Evolutionary conservation across 2,329 filamentous ascomycete species (phyloP), one percentile per base, ranked within the genome.

Genomic region (Ampelomyces quisqualis): DNA sequence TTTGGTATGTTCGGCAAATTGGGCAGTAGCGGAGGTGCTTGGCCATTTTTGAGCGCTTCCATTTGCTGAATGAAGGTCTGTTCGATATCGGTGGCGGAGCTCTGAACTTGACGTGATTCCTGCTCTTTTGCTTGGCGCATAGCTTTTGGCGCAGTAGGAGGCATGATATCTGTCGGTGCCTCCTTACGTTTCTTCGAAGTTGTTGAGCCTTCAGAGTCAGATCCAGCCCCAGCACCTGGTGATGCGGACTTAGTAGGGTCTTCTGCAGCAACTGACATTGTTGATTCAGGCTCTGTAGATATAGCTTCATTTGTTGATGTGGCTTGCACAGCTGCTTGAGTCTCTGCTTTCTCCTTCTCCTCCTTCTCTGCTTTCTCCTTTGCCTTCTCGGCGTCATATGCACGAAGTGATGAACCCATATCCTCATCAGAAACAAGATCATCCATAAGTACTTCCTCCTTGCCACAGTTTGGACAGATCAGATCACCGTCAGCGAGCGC

Each of bases 401-500:
- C 80, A 72, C 88, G 86, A 53, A 95, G 88, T 70, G 87, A 90
- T 58, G 79, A 76, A 51, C 82, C 80, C 48, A 83, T 80, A 56
- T 93, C 88, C 53, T 88, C 85, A 71, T 97, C 90, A 26, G 54
- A 30, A 40, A 59, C 44, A 57, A 98, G 80, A 71, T 95, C 86
- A 78, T 96, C 91, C 73, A 97, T 87, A 61, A 96, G 77, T 53
- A 96, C 88, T 63, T 88, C 88, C 67, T 95, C 90, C 50, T 85
- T 86, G 72, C 88, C 82, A 77, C 93, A 98, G 57, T 84, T 85
- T 52, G 93, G 93, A 72, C 93, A 98, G 71, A 90, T 78, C 73
- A 98, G 90, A 79, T 98, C 93, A 80, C 86, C 93, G 77, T 97
- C 90, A 73, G 96, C 91, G 72, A 98, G 84, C 73, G 90, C 88